Conservation (phyloP, 2,329 filamentous ascomycete species). For the Calycina herbarum region DNA sequence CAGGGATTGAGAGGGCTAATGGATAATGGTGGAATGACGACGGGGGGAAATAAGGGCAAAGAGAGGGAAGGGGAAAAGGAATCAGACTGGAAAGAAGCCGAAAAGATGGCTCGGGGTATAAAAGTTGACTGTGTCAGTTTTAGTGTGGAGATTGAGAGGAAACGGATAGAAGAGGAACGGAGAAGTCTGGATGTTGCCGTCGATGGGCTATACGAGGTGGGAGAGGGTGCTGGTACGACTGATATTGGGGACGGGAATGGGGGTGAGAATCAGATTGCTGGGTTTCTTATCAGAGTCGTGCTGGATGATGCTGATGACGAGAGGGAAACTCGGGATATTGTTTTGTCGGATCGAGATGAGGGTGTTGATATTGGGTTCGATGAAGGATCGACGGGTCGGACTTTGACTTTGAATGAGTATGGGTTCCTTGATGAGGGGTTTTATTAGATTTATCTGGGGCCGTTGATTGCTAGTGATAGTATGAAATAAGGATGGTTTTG, state of each 20-base stretch:
- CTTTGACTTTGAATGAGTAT: neutral
- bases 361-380: neutral
- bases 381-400: neutral
- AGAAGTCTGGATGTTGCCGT: neutral
- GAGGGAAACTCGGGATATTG: neutral
- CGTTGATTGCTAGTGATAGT: neutral
- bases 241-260: neutral
- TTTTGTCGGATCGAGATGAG: neutral
- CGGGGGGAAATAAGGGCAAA: too few species aligned
- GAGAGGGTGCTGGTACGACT: neutral
- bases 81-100: neutral
- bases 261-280: neutral
- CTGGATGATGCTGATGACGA: neutral
- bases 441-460: neutral
- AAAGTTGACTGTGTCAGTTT: conserved; percentile 4
- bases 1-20: neutral
- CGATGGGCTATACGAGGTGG: neutral
- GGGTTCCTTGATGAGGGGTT: neutral
- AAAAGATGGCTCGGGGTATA: neutral
- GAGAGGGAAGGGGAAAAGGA: neutral
- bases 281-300: neutral
- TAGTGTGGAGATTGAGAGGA: neutral
- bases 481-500: neutral
- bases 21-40: neutral
- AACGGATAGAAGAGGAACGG: neutral